Evolutionary conservation across 2,329 filamentous ascomycete species (phyloP).

Genomic region (Tolypocladium album): DNA sequence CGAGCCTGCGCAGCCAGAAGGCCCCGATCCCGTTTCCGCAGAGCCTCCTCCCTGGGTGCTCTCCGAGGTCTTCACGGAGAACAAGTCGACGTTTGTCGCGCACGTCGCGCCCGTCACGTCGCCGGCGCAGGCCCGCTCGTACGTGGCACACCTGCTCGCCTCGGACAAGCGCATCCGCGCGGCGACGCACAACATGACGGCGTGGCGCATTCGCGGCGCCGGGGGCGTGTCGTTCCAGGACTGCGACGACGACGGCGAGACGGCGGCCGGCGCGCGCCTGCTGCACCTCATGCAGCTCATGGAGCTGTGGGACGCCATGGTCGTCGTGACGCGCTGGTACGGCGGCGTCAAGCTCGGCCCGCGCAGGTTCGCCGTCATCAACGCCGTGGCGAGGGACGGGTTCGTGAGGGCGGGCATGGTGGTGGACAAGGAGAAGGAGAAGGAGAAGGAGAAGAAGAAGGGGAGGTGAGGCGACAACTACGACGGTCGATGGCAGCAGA

Average conservation of each 20-base stretch:
- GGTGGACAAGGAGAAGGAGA: conserved; percentile 32
- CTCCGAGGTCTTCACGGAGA: conserved; percentile 65
- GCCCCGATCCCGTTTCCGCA: conserved; percentile 11
- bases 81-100: conserved; percentile 81
- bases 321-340: conserved; percentile 93
- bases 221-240: conserved; percentile 55
- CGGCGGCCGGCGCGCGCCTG: conserved; percentile 75
- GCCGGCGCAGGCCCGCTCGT: conserved; percentile 58
- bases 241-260: conserved; percentile 93
- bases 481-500: background rate
- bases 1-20: background rate
- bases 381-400: conserved; percentile 72
- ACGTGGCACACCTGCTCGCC: conserved; percentile 63
- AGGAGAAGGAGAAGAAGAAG: conserved; percentile 32
- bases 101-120: conserved; percentile 61
- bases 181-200: conserved; percentile 92
- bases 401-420: conserved; percentile 68
- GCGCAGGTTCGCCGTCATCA: conserved; percentile 83
- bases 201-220: conserved; percentile 67
- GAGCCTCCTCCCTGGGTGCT: conserved; percentile 54
- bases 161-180: conserved; percentile 76
- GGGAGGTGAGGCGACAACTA: conserved; percentile 13
- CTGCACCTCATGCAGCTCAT: conserved; percentile 90
- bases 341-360: conserved; percentile 84
- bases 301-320: conserved; percentile 86